Conservation (phyloP, 2,329 filamentous ascomycete species). For the Didymella glomerata region DNA sequence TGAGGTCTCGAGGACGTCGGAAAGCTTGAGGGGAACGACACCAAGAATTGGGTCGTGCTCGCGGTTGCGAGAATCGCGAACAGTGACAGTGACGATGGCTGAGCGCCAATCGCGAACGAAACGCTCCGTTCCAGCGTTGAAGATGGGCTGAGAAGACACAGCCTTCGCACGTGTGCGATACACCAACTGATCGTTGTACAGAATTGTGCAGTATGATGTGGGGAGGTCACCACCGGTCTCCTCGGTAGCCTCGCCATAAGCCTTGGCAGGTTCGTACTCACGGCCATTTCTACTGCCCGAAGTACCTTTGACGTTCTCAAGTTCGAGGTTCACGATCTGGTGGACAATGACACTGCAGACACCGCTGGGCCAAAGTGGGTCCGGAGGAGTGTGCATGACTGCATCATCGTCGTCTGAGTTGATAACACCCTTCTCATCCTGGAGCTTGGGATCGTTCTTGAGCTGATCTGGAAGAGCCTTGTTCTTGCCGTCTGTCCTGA, state of each 20-base stretch:
- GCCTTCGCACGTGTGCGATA: slow-evolving; percentile 97
- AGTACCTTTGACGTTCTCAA: slow-evolving; percentile 90
- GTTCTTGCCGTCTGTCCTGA: slow-evolving; percentile 88
- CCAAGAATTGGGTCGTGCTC: slow-evolving; percentile 96
- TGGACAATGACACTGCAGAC: slow-evolving; percentile 87
- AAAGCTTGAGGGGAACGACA: slow-evolving; percentile 86
- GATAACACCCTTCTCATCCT: slow-evolving; percentile 85
- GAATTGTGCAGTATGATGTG: slow-evolving; percentile 91
- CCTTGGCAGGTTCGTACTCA: slow-evolving; percentile 88
- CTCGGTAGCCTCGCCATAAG: slow-evolving; percentile 84
- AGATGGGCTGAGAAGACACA: slow-evolving; percentile 92
- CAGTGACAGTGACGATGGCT: slow-evolving; percentile 82
- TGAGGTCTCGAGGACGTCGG: slow-evolving; percentile 85
- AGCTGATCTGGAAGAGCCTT: slow-evolving; percentile 76
- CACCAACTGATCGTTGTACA: slow-evolving; percentile 85
- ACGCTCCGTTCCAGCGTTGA: slow-evolving; percentile 93
- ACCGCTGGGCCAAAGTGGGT: slow-evolving; percentile 95
- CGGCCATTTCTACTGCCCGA: slow-evolving; percentile 80
- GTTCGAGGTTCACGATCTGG: slow-evolving; percentile 92
- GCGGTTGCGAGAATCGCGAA: slow-evolving; percentile 86
- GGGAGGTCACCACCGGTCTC: slow-evolving; percentile 82
- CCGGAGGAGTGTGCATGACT: slow-evolving; percentile 87
- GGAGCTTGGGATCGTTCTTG: slow-evolving; percentile 76
- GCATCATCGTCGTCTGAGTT: slow-evolving; percentile 80
- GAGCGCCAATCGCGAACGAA: slow-evolving; percentile 95